phyloP scores from a whole-genome alignment of 768 basidiomycete species.

The Trametes coccinea region DNA sequence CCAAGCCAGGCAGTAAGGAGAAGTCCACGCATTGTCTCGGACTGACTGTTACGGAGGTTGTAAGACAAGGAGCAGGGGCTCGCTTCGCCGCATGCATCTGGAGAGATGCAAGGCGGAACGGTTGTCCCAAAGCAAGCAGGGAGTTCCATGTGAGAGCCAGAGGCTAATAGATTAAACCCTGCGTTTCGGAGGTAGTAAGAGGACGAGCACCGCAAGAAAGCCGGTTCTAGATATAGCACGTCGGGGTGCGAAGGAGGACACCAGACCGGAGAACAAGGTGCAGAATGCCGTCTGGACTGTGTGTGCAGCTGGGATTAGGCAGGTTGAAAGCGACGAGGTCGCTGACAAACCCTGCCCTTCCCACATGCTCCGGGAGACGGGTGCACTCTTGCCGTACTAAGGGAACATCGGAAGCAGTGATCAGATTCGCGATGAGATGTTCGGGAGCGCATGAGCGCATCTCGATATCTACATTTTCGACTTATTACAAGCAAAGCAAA shows the following conservation, averaged over 20 bases:
- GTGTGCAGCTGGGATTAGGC: background rate
- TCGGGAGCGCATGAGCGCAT: slow-evolving; percentile 4
- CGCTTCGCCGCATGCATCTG: background rate
- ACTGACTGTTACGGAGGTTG: background rate
- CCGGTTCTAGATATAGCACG: background rate
- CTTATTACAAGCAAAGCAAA: too few relatives aligned
- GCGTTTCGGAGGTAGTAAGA: slow-evolving; percentile 13
- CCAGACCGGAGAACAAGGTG: slow-evolving; percentile 6
- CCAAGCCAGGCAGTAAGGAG: background rate
- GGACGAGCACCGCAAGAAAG: background rate
- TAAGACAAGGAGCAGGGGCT: background rate
- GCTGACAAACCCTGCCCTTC: slow-evolving; percentile 20
- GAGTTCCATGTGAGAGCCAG: slow-evolving; percentile 2
- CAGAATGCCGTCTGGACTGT: background rate
- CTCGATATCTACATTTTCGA: too few relatives aligned
- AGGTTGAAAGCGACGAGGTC: slow-evolving; percentile 7
- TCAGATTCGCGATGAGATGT: slow-evolving; percentile 15
- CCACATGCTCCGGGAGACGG: slow-evolving; percentile 5
- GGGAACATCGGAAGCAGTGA: background rate
- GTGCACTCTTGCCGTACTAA: slow-evolving; percentile 1
- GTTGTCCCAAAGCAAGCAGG: slow-evolving; percentile 2
- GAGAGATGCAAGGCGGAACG: slow-evolving; percentile 10
- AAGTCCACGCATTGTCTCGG: background rate
- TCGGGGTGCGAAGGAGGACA: slow-evolving; percentile 1
- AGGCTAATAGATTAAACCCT: slow-evolving; percentile 15